Conservation (phyloP, 805 yeast species). For the Yamadazyma endophytica region DNA sequence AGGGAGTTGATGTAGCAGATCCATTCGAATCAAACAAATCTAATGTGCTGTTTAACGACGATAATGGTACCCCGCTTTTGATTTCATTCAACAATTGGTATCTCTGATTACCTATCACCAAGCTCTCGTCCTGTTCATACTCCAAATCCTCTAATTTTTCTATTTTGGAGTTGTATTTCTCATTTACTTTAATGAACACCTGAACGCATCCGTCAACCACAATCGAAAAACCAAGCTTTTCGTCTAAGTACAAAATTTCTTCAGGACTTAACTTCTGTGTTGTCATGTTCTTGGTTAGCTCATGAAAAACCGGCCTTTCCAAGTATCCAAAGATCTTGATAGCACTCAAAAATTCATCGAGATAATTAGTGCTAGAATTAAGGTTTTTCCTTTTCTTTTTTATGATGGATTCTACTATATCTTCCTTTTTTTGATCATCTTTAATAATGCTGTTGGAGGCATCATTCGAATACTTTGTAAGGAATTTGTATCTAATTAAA, state of each 20-base stretch:
- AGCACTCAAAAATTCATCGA: conserved; percentile 87
- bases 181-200: conserved; percentile 57
- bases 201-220: conserved; percentile 90
- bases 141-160: conserved; percentile 22
- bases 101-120: conserved; percentile 51
- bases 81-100: conserved; percentile 78
- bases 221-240: conserved; percentile 78
- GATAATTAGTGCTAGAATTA: conserved; percentile 57
- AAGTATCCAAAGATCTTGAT: conserved; percentile 92
- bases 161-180: conserved; percentile 8
- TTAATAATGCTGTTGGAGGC: conserved; percentile 2
- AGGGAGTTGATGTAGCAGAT: conserved; percentile 10
- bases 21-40: conserved; percentile 49
- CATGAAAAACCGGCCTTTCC: conserved; percentile 88
- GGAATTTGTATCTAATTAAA: conserved; percentile 56
- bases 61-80: conserved; percentile 77
- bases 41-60: conserved; percentile 76
- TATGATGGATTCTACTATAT: conserved; percentile 11
- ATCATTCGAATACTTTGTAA: conserved; percentile 54
- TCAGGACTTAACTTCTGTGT: conserved; percentile 78
- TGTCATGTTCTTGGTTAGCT: conserved; percentile 84
- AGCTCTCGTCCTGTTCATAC: conserved; percentile 34
- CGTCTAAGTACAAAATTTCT: conserved; percentile 71
- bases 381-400: conserved; percentile 24
- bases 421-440: conserved; percentile 12